Evolutionary conservation across 371 early-diverging fungal genomes (phyloP).

Genomic region (Mortierella sp.): DNA sequence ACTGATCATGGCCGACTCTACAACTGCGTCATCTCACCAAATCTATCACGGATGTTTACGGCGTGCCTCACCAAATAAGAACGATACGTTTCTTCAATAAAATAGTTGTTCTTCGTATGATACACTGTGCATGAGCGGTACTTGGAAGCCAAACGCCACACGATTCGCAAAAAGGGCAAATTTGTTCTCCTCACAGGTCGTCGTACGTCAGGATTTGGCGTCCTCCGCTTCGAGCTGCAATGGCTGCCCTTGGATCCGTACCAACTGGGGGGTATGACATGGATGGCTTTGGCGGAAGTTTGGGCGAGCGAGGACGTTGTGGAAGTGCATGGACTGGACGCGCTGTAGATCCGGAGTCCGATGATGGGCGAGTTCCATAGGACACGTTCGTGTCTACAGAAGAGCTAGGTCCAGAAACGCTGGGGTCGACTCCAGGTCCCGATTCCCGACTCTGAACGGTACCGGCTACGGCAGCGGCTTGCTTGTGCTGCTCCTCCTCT

Average conservation of each 20-base stretch:
- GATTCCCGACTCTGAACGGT: neutral
- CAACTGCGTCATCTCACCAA: too few relatives aligned
- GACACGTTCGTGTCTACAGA: neutral
- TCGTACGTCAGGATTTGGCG: conserved; percentile 44
- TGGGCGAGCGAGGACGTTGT: conserved; percentile 28
- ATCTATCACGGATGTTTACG: too few relatives aligned
- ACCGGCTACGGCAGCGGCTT: conserved; percentile 39
- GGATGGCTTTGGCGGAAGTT: conserved; percentile 27
- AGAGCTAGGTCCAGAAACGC: neutral
- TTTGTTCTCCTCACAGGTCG: conserved; percentile 9
- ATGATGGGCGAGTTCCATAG: conserved; percentile 3
- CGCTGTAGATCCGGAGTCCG: neutral
- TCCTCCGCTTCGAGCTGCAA: conserved; percentile 18
- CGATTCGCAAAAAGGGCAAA: neutral
- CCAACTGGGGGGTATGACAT: conserved; percentile 16
- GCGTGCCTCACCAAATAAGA: too few relatives aligned
- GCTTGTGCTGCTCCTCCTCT: conserved; percentile 51
- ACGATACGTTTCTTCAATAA: too few relatives aligned
- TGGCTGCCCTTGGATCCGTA: conserved; percentile 18
- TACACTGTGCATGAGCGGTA: too few relatives aligned
- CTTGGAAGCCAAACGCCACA: too few relatives aligned
- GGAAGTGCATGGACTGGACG: conserved; percentile 32
- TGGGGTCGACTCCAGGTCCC: neutral
- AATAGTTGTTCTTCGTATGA: too few relatives aligned
- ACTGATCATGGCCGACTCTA: too few relatives aligned